phyloP scores from a whole-genome alignment of 2,329 filamentous ascomycete genomes.

The Chaetomiaceae sp. region DNA sequence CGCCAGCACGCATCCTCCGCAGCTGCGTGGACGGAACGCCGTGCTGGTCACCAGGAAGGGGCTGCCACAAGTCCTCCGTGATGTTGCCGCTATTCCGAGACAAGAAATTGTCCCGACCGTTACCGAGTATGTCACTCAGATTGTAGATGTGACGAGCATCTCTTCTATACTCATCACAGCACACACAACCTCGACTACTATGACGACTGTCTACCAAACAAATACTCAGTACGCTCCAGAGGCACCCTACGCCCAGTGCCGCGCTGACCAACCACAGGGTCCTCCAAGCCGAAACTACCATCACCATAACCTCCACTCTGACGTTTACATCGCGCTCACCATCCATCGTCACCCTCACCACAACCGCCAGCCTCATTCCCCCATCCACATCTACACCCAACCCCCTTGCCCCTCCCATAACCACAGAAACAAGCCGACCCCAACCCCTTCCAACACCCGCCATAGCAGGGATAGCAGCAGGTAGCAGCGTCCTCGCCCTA shows the following conservation, averaged over 20 bases:
- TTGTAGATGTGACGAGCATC: conserved; percentile 13
- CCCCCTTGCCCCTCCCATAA: conserved; percentile 1
- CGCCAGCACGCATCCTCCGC: background rate
- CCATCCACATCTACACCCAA: conserved; percentile 3
- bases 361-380: conserved; percentile 15
- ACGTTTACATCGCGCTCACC: conserved; percentile 21
- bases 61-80: background rate
- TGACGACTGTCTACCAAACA: conserved; percentile 21
- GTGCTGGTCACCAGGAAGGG: background rate
- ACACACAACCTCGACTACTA: conserved; percentile 19
- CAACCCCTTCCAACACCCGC: conserved; percentile 16
- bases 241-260: background rate
- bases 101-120: conserved; percentile 15
- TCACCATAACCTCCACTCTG: conserved; percentile 23
- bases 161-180: conserved; percentile 14
- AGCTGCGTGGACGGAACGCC: background rate
- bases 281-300: conserved; percentile 22
- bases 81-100: conserved; percentile 7
- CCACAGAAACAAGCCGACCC: background rate
- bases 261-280: conserved; percentile 14
- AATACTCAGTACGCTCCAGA: conserved; percentile 18
- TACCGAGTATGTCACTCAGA: conserved; percentile 18
- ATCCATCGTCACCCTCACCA: conserved; percentile 19
- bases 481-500: conserved; percentile 15
- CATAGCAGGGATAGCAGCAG: conserved; percentile 23